Evolutionary conservation across 768 basidiomycete species (phyloP), one percentile per base, ranked within the genome.

Genomic region (Serendipita sp.): DNA sequence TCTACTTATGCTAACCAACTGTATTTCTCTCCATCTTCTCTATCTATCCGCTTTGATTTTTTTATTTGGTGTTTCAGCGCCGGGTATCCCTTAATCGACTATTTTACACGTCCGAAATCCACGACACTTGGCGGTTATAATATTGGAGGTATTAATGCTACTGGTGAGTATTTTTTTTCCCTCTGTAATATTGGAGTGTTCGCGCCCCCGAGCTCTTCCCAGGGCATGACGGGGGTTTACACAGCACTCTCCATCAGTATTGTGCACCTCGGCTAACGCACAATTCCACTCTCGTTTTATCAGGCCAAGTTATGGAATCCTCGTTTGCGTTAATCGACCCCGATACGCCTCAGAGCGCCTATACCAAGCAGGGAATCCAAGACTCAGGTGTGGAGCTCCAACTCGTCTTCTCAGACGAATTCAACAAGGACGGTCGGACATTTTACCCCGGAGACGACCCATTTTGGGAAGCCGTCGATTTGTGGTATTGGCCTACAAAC

Each of bases 61-160:
- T 32, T 18, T 32, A 5, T n/a, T 51, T 51, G n/a, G n/a, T 16
- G 24, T 28, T n/a, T 32, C 56, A 60, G 56, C 32, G 56, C 56
- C 35, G 56, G 56, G 28, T 73, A 71, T 51, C 73, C 72, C 0
- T 70, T 73, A 46, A 65, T 74, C 46, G 65, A 66, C 44, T 67
- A 68, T 56, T 68, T 67, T 66, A 58, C 65, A 35, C 37, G 64
- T 13, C 32, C 51, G 10, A 4, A 47, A 16, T 38, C 44, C 18
- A 28, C 24, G 15, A 79, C 74, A 11, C 72, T 79, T 32, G 83
- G 83, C 11, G 85, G 74, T 2, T 90, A 86, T 70, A 86, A 86
- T 71, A 68, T 89, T n/a, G 88, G 89, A 16, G 89, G 88, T 3
- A 86, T 84, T 69, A 90, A 90, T 71, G 80, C 81, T n/a, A 81